Conservation (phyloP, 805 yeast genomes). For the Candida bentonensis region DNA sequence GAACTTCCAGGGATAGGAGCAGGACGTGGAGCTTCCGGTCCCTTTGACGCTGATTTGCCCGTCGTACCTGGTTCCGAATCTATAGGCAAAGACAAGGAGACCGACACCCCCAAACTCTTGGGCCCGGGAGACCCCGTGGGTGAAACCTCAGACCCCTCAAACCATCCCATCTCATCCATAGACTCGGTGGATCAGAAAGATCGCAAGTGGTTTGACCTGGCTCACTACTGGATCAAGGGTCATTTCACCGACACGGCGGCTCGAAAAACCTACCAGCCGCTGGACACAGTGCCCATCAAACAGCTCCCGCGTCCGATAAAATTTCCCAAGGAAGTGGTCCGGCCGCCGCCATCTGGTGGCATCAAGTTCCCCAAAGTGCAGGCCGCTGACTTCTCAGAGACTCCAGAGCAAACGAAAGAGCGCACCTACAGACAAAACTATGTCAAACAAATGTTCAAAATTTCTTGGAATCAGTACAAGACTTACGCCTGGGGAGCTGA, state of each 20-base stretch:
- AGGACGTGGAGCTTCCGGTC: too few species aligned
- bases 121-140: too few species aligned
- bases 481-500: slow-evolving; percentile 32
- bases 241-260: not conserved
- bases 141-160: too few species aligned
- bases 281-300: not conserved
- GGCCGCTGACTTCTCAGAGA: slow-evolving; percentile 12
- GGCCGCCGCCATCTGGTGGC: not conserved
- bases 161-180: too few species aligned
- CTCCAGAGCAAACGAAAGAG: slow-evolving; percentile 8
- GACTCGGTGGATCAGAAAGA: not conserved
- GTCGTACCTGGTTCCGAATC: too few species aligned
- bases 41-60: too few species aligned
- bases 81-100: too few species aligned
- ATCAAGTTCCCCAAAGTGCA: slow-evolving; percentile 9
- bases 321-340: not conserved
- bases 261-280: not conserved
- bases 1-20: too few species aligned
- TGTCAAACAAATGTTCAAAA: slow-evolving; percentile 25
- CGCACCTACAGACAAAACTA: slow-evolving; percentile 17
- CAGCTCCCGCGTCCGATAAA: not conserved
- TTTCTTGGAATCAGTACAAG: slow-evolving; percentile 33
- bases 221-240: not conserved
- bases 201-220: slow-evolving; percentile 1
- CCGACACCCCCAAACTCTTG: too few species aligned